A percentile compares a stretch with the other conserved stretches of the same genome.
phyloP scores from a whole-genome alignment of 805 yeast species.

The Starmerella cellae region DNA sequence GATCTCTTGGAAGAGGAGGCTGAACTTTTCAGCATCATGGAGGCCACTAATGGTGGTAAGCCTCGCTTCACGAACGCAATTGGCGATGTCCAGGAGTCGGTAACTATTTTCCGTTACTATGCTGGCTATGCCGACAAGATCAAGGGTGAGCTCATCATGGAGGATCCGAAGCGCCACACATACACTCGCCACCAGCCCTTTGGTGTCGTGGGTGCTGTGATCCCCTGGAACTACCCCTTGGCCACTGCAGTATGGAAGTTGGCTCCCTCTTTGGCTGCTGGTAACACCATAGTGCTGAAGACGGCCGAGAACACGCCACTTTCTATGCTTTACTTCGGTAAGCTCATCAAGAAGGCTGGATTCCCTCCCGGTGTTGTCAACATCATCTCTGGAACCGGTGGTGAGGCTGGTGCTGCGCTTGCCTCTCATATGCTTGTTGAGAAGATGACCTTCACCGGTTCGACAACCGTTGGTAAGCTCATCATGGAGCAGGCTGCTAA shows the following conservation, averaged over 20 bases:
- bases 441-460: conserved; percentile 91
- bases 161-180: conserved; percentile 59
- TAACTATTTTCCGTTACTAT: conserved; percentile 62
- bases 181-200: conserved; percentile 80
- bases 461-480: conserved; percentile 76
- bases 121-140: conserved; percentile 90
- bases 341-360: conserved; percentile 65
- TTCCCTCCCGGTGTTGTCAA: conserved; percentile 86
- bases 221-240: conserved; percentile 95
- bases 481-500: conserved; percentile 73
- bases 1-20: conserved; percentile 59
- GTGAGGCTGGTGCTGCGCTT: conserved; percentile 69
- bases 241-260: conserved; percentile 91
- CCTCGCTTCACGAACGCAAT: conserved; percentile 44
- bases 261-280: conserved; percentile 85
- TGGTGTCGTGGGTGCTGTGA: conserved; percentile 91
- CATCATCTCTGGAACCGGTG: conserved; percentile 77
- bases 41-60: conserved; percentile 83
- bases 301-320: conserved; percentile 88
- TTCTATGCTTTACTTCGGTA: conserved; percentile 65
- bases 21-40: conserved; percentile 64
- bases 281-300: conserved; percentile 78
- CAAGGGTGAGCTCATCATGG: conserved; percentile 60
- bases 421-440: conserved; percentile 66
- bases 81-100: conserved; percentile 62